phyloP scores from a whole-genome alignment of 2,329 filamentous ascomycete species.

The Claviceps sp. region DNA sequence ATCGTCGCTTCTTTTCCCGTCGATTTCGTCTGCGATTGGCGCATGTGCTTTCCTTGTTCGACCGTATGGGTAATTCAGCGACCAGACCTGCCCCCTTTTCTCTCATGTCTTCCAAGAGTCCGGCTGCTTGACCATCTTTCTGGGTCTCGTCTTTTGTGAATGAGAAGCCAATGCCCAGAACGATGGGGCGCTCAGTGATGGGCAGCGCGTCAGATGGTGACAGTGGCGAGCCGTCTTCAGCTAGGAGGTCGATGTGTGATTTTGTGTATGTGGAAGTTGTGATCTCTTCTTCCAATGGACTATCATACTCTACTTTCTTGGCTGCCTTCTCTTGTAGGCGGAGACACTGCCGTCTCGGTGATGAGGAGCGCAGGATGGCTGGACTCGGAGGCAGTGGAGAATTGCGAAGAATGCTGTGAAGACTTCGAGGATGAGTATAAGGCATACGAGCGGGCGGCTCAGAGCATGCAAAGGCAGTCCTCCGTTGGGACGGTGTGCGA shows the following conservation, averaged over 20 bases:
- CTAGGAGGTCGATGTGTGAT: conserved; percentile 49
- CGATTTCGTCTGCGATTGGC: conserved; percentile 39
- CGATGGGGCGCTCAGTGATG: conserved; percentile 21
- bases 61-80: conserved; percentile 27
- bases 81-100: conserved; percentile 38
- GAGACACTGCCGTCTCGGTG: conserved; percentile 39
- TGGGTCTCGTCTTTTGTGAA: conserved; percentile 41
- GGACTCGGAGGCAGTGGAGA: conserved; percentile 45
- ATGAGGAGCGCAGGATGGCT: conserved; percentile 37
- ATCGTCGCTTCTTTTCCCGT: conserved; percentile 47
- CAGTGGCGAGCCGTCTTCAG: conserved; percentile 40
- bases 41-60: conserved; percentile 21
- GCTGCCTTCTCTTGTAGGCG: conserved; percentile 40
- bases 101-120: conserved; percentile 50
- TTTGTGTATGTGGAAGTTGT: conserved; percentile 47
- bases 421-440: conserved; percentile 43
- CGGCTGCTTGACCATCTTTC: conserved; percentile 49
- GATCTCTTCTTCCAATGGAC: conserved; percentile 49
- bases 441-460: conserved; percentile 18
- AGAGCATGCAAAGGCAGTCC: background rate
- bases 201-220: conserved; percentile 19
- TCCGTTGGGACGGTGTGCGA: conserved; percentile 7
- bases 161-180: conserved; percentile 35
- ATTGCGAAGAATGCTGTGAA: conserved; percentile 54
- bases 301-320: conserved; percentile 47